phyloP scores from a whole-genome alignment of 2,329 filamentous ascomycete species.

The Ophiosphaerella herpotricha region DNA sequence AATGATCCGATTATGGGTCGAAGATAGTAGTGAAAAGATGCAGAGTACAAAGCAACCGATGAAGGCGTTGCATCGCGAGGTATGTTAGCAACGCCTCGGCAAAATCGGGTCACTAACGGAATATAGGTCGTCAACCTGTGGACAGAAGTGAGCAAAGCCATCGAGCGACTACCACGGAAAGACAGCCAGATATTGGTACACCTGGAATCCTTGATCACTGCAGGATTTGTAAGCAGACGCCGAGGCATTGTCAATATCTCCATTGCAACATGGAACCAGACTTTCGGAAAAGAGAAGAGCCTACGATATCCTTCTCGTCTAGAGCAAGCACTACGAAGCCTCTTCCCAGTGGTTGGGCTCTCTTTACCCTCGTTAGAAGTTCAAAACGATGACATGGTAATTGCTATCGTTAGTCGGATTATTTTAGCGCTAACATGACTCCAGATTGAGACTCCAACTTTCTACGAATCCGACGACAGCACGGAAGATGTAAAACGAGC shows the following conservation, averaged over 20 bases:
- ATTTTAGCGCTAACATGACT: slow-evolving; percentile 41
- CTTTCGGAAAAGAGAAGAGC: slow-evolving; percentile 64
- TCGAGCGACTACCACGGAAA: slow-evolving; percentile 64
- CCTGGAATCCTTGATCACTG: slow-evolving; percentile 56
- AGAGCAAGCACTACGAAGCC: slow-evolving; percentile 63
- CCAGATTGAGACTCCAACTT: slow-evolving; percentile 25
- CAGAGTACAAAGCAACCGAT: slow-evolving; percentile 23
- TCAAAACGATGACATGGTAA: slow-evolving; percentile 43
- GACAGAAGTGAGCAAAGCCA: slow-evolving; percentile 53
- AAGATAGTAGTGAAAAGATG: slow-evolving; percentile 54
- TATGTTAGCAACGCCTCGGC: slow-evolving; percentile 16
- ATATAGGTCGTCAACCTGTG: slow-evolving; percentile 45
- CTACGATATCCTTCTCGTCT: slow-evolving; percentile 69
- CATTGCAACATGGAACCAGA: slow-evolving; percentile 69
- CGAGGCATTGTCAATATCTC: slow-evolving; percentile 57
- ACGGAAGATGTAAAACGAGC: slow-evolving; percentile 13
- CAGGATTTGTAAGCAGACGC: slow-evolving; percentile 60
- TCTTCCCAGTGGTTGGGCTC: slow-evolving; percentile 61
- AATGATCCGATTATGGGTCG: slow-evolving; percentile 67
- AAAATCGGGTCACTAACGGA: slow-evolving; percentile 12
- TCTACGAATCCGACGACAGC: slow-evolving; percentile 48
- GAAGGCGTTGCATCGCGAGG: slow-evolving; percentile 32
- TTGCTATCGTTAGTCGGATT: slow-evolving; percentile 46
- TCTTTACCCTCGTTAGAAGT: slow-evolving; percentile 55
- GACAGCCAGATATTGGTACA: slow-evolving; percentile 60